Evolutionary conservation across 108 stramenopile genomes (phyloP).

Genomic region (Stephanodiscus minutulus): DNA sequence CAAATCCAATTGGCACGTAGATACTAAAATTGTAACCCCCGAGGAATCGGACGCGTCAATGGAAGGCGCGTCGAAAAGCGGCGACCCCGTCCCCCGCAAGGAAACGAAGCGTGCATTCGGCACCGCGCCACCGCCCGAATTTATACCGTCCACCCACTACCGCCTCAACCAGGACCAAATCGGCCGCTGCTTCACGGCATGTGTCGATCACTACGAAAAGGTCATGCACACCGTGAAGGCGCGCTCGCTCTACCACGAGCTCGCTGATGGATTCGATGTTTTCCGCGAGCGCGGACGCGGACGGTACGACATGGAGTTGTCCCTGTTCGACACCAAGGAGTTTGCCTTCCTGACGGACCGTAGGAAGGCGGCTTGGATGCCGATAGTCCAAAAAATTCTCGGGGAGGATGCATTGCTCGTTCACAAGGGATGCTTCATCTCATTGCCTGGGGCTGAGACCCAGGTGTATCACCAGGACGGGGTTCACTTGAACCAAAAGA

Average conservation of each 20-base stretch:
- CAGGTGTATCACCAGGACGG: slow-evolving; percentile 92
- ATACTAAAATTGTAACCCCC: slow-evolving; percentile 24
- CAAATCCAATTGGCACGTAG: not conserved
- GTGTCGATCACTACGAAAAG: slow-evolving; percentile 80
- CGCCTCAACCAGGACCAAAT: slow-evolving; percentile 69
- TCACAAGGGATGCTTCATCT: slow-evolving; percentile 85
- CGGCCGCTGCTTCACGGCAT: slow-evolving; percentile 62
- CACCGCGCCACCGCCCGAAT: slow-evolving; percentile 16
- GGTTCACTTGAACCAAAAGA: slow-evolving; percentile 76
- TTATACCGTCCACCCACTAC: slow-evolving; percentile 51
- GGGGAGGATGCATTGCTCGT: slow-evolving; percentile 78
- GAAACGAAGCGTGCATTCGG: slow-evolving; percentile 17
- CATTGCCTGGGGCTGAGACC: slow-evolving; percentile 67
- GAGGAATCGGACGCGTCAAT: slow-evolving; percentile 40
- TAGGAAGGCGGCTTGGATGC: slow-evolving; percentile 84
- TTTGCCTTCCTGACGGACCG: slow-evolving; percentile 73
- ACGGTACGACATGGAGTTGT: slow-evolving; percentile 85
- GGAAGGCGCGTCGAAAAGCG: not conserved
- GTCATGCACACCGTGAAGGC: slow-evolving; percentile 87
- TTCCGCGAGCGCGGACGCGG: slow-evolving; percentile 86
- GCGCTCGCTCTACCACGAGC: slow-evolving; percentile 69
- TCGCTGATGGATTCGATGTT: slow-evolving; percentile 87
- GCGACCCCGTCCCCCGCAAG: not conserved
- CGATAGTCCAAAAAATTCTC: slow-evolving; percentile 72
- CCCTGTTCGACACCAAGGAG: slow-evolving; percentile 61